Evolutionary conservation across 106 monocot species (phyloP), one percentile per base, ranked within the genome.

Genomic region (Dendrobium chrysotoxum): DNA sequence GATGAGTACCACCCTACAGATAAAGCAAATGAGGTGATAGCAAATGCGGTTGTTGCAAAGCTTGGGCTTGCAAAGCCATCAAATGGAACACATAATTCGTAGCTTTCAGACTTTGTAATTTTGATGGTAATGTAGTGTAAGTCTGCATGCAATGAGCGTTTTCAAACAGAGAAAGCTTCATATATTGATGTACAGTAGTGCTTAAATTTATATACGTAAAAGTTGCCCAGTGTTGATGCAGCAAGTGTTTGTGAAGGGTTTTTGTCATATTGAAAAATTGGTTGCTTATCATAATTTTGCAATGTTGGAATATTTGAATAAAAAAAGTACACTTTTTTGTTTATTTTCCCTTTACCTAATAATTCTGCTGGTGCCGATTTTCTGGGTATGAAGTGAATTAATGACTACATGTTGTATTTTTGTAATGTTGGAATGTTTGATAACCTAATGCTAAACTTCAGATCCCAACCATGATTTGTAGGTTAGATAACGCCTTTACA

Each of bases 1-100:
- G 97, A 97, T 30, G 97, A 97, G 84, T 97, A 97, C 68, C 97
- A 97, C 77, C 97, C 97, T 4, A 94, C 97, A 0, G 97, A 97
- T 82, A 80, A 80, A 55, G 89, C 97, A 74, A 97, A 97, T 71
- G 92, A 94, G 79, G 75, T 94, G 78, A 97, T 97, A n/a, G 97
- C 94, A 0, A 78, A 82, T 15, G 86, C 82, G 53, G 92, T 92
- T 77, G n/a, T 85, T 28, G 77, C 21, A 3, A 93, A 92, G 75
- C 87, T 94, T 25, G 88, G 91, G 38, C 72, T 85, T 73, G 58
- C 39, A 55, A 13, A 53, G 80, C 82, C 87, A 11, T 53, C 39
- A 39, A 87, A 87, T 55, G 68, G 76, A 15, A 83, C 86, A 8
- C 28, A 61, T 58, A 77, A 45, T 17, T 45, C 44, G 10, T 76